Conservation (phyloP, 306 rosid genomes). For the Prunus salicina region DNA sequence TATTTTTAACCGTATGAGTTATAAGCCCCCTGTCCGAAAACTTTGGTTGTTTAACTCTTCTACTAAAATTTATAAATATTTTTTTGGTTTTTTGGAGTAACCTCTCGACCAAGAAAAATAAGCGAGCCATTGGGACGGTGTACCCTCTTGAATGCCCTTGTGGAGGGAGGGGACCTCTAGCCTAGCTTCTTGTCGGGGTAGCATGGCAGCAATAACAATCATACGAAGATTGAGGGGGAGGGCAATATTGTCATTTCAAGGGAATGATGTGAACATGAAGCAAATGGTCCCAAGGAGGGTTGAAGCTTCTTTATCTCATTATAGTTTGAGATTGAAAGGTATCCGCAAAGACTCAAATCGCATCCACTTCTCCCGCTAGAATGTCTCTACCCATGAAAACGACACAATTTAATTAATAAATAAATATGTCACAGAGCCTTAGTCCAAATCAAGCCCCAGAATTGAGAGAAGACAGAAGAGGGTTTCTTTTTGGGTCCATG, state of each 20-base stretch:
- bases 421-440: neutral
- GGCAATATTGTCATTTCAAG: neutral
- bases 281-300: conserved; percentile 8
- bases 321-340: conserved; percentile 17
- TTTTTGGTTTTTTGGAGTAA: too few relatives aligned
- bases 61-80: too few relatives aligned
- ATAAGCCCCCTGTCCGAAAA: too few relatives aligned
- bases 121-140: too few relatives aligned
- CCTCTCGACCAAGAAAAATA: too few relatives aligned
- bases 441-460: neutral
- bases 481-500: neutral
- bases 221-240: neutral
- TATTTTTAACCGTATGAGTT: too few relatives aligned
- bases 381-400: conserved; percentile 33
- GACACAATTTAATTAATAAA: neutral
- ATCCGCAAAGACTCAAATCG: conserved; percentile 11
- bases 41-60: too few relatives aligned
- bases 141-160: too few relatives aligned
- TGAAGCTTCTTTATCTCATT: neutral
- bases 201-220: neutral
- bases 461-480: neutral
- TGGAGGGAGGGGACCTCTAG: too few relatives aligned
- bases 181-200: too few relatives aligned
- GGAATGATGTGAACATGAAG: neutral
- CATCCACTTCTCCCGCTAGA: conserved; percentile 17